Evolutionary conservation across 2,329 filamentous ascomycete genomes (phyloP), one percentile per base, ranked within the genome.

Genomic region (Aspergillus candidus): DNA sequence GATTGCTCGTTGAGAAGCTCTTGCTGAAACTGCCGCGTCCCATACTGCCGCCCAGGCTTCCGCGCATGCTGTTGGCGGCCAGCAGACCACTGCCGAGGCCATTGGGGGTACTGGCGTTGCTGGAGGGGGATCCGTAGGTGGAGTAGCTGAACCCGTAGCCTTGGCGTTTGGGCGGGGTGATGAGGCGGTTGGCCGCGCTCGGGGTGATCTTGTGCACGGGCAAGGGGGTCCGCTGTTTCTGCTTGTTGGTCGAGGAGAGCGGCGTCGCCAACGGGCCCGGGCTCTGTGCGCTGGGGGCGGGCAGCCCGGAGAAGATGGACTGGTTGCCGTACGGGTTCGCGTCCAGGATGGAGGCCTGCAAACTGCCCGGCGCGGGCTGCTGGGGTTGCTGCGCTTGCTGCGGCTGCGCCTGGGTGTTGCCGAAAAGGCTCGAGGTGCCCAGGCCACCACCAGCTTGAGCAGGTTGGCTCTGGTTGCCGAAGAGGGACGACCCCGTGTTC

Each of bases 111-210:
- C 83, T 88, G 35, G 79, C 73, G 32, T 73, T 76, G 60, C 83
- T 76, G 4, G 84, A 81, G 5, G 91, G 89, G 1, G 86, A 90
- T 35, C 88, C 88, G 57, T 94, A 95, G 2, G 84, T 89, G 52
- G 89, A 94, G 68, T 96, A 96, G 2, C 86, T 89, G 64, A 96
- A 94, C 3, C 91, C 91, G 61, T 88, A 96, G 4, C 88, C 88
- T 44, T 70, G 71, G 44, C 85, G 80, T 69, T 88, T 91, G 55
- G 89, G 86, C 0, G 90, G 89, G 0, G 89, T 95, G 27, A 83
- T 78, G 44, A 90, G 83, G 38, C 89, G 84, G 15, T 85, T 84
- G 7, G 86, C 83, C 30, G 87, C 87, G 37, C 81, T 80, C 0
- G 89, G 88, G 37, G 88, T 91, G 53, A 94, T 77, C 69, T 90